Evolutionary conservation across 2,329 filamentous ascomycete species (phyloP).

Genomic region (Claviceps humidiphila): DNA sequence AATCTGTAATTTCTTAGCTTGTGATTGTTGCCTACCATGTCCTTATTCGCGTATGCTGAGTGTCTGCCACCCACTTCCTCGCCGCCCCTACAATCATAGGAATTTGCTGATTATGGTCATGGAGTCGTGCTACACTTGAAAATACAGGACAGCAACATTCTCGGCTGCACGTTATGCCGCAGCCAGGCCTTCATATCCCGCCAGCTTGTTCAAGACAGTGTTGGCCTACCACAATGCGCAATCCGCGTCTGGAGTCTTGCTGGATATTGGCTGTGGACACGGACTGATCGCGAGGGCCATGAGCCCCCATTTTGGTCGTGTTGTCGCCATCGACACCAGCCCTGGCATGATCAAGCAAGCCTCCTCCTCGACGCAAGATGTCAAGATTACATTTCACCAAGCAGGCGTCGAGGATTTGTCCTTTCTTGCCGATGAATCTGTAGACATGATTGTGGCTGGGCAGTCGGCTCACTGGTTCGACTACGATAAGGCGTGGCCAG

Average conservation of each 20-base stretch:
- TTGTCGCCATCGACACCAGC: conserved; percentile 44
- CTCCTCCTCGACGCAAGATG: conserved; percentile 22
- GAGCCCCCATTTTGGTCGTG: conserved; percentile 34
- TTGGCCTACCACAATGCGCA: conserved; percentile 37
- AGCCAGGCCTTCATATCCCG: conserved; percentile 46
- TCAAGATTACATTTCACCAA: conserved; percentile 35
- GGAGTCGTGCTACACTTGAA: not conserved
- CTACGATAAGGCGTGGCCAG: conserved; percentile 39
- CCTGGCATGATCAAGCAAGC: conserved; percentile 43
- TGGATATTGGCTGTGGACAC: conserved; percentile 54
- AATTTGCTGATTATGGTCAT: not conserved
- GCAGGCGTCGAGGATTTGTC: conserved; percentile 40
- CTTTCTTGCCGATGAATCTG: conserved; percentile 31
- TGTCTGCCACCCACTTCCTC: not conserved
- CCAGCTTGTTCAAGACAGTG: conserved; percentile 38
- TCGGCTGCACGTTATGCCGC: conserved; percentile 44
- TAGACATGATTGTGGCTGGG: conserved; percentile 38
- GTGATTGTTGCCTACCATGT: conserved; percentile 20
- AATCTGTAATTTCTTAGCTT: not conserved
- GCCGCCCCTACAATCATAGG: not conserved
- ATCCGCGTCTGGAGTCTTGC: conserved; percentile 17
- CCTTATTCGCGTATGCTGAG: conserved; percentile 32
- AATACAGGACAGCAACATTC: conserved; percentile 38
- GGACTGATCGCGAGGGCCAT: conserved; percentile 43
- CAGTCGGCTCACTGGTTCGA: conserved; percentile 59